Conservation (phyloP, 2,329 filamentous ascomycete species). For the Calonectria pseudoturangicola region DNA sequence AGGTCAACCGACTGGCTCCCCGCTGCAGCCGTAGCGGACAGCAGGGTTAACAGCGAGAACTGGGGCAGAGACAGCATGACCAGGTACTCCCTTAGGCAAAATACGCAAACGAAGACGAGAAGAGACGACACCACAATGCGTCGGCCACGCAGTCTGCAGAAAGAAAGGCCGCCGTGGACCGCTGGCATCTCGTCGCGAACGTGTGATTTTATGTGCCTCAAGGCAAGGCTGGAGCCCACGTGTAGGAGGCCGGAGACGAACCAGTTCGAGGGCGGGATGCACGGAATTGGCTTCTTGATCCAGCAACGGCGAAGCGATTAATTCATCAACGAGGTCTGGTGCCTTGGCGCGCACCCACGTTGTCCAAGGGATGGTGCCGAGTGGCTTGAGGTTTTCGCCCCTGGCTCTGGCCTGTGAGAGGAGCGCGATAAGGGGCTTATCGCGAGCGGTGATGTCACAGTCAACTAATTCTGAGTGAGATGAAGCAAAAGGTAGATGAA, state of each 20-base stretch:
- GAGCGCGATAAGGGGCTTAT: conserved; percentile 11
- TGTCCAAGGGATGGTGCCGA: conserved; percentile 22
- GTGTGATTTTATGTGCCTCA: conserved; percentile 7
- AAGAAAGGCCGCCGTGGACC: conserved; percentile 17
- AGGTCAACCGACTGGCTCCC: conserved; percentile 60
- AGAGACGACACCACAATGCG: conserved; percentile 34
- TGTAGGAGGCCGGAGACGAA: conserved; percentile 8
- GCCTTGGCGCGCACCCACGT: conserved; percentile 12
- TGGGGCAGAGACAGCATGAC: conserved; percentile 42
- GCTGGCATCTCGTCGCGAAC: conserved; percentile 5
- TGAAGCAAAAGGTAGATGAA: not conserved
- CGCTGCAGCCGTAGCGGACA: conserved; percentile 39
- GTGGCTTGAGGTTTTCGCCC: conserved; percentile 19
- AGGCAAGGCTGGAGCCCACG: conserved; percentile 9
- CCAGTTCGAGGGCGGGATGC: conserved; percentile 14
- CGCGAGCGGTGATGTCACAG: conserved; percentile 12
- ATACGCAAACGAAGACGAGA: conserved; percentile 27
- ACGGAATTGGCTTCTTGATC: conserved; percentile 16
- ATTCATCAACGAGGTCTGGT: not conserved
- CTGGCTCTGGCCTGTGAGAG: conserved; percentile 11
- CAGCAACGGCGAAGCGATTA: conserved; percentile 6
- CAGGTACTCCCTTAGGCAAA: conserved; percentile 40
- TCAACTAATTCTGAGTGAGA: not conserved
- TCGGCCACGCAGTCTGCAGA: conserved; percentile 20
- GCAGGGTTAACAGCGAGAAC: conserved; percentile 40